phyloP scores from a whole-genome alignment of 352 stramenopile species.

The Pythium vanterpoolii region DNA sequence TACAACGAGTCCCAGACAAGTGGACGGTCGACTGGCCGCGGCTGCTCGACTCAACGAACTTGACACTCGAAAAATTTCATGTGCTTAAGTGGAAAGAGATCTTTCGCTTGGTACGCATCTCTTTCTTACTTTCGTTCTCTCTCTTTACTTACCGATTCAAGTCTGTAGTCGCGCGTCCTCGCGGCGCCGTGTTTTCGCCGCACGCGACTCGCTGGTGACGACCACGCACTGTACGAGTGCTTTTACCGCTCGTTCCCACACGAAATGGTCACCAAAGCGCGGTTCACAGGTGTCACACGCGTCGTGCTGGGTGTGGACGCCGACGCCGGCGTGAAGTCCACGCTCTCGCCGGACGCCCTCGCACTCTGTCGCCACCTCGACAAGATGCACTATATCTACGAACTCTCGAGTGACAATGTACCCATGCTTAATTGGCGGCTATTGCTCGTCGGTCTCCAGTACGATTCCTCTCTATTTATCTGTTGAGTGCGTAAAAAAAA shows the following conservation, averaged over 20 bases:
- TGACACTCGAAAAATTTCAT: conserved; percentile 62
- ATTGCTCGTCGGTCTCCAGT: conserved; percentile 57
- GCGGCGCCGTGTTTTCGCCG: conserved; percentile 36
- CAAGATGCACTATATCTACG: conserved; percentile 56
- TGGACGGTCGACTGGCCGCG: conserved; percentile 19
- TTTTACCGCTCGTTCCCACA: conserved; percentile 72
- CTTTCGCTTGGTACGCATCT: conserved; percentile 35
- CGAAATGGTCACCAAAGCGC: conserved; percentile 59
- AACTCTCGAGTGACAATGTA: conserved; percentile 47
- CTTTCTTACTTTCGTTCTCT: not conserved
- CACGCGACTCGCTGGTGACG: conserved; percentile 53
- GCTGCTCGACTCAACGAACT: conserved; percentile 31
- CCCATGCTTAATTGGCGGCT: conserved; percentile 65
- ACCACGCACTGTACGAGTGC: conserved; percentile 61
- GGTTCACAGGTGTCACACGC: conserved; percentile 65
- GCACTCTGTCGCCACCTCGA: conserved; percentile 55
- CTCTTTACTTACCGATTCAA: not conserved
- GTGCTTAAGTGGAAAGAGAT: conserved; percentile 62
- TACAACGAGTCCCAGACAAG: conserved; percentile 1
- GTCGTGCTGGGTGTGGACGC: conserved; percentile 42
- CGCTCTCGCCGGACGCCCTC: conserved; percentile 21
- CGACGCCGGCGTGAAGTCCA: conserved; percentile 21
- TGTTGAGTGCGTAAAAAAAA: not conserved
- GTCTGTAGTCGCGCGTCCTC: conserved; percentile 35
- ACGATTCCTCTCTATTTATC: not conserved